Evolutionary conservation across 768 basidiomycete genomes (phyloP).

Genomic region (Naganishia kalamii): DNA sequence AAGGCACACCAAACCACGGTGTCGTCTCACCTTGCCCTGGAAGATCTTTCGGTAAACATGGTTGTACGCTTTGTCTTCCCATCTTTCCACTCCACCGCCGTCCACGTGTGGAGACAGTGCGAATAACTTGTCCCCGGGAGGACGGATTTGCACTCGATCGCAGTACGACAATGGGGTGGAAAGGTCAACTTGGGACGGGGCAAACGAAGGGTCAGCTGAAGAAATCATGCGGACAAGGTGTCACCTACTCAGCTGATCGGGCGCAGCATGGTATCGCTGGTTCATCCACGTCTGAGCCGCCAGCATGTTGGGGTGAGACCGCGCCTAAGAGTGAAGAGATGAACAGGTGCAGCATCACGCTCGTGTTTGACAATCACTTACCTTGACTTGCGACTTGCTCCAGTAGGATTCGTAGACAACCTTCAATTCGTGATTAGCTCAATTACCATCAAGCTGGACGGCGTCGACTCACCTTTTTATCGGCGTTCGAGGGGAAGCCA

Average conservation of each 20-base stretch:
- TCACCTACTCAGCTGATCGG: conserved; percentile 3
- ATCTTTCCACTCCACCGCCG: conserved; percentile 68
- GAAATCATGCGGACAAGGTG: background rate
- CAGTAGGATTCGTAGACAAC: conserved; percentile 40
- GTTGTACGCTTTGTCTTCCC: conserved; percentile 37
- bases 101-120: conserved; percentile 60
- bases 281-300: conserved; percentile 59
- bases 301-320: conserved; percentile 43
- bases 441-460: conserved; percentile 47
- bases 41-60: conserved; percentile 57
- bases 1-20: background rate
- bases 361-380: background rate
- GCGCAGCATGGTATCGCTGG: conserved; percentile 51
- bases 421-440: conserved; percentile 62
- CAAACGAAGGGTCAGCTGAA: background rate
- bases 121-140: conserved; percentile 64
- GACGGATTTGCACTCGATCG: conserved; percentile 54
- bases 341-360: too few relatives aligned
- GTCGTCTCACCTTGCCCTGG: conserved; percentile 20
- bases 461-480: conserved; percentile 13
- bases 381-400: conserved; percentile 18
- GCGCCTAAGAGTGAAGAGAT: conserved; percentile 46
- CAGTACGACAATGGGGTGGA: conserved; percentile 14
- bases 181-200: background rate
- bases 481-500: background rate